Conservation (phyloP, 345 rosid genomes). For the Eutrema japonicum region DNA sequence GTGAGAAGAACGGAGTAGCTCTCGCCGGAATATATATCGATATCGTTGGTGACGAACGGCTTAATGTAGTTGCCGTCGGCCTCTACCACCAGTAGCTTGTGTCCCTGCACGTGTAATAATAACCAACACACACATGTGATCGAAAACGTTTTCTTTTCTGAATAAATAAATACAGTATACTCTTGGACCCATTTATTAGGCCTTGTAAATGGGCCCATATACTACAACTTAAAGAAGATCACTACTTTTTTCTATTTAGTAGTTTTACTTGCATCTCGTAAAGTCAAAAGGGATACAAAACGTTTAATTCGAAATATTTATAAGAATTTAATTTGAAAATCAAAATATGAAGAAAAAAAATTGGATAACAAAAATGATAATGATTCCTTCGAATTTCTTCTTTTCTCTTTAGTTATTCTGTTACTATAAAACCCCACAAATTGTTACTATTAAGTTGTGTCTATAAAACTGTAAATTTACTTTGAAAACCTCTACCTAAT, state of each 20-base stretch:
- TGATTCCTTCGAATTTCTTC: too few species aligned
- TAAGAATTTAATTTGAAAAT: background rate
- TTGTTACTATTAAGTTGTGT: too few species aligned
- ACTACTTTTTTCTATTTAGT: too few species aligned
- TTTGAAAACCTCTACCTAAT: too few species aligned
- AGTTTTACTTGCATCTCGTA: background rate
- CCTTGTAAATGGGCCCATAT: constrained; percentile 21
- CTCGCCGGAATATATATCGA: constrained; percentile 84
- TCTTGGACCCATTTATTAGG: background rate
- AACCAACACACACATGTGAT: constrained; percentile 23
- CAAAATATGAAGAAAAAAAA: too few species aligned
- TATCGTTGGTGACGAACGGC: constrained; percentile 58
- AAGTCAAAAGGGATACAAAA: too few species aligned
- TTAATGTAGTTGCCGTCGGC: constrained; percentile 87
- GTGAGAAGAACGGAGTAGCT: constrained; percentile 72
- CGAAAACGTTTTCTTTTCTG: background rate
- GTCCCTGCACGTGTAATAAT: constrained; percentile 55
- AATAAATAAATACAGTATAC: too few species aligned
- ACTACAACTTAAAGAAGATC: background rate
- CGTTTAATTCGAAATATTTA: too few species aligned
- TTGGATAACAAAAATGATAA: too few species aligned
- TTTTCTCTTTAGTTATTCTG: too few species aligned
- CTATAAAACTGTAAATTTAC: too few species aligned
- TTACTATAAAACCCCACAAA: too few species aligned
- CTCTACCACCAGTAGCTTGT: constrained; percentile 77